Evolutionary conservation across 1,284 basidiomycete species (phyloP).

Genomic region (Coniferiporia sulphurascens): DNA sequence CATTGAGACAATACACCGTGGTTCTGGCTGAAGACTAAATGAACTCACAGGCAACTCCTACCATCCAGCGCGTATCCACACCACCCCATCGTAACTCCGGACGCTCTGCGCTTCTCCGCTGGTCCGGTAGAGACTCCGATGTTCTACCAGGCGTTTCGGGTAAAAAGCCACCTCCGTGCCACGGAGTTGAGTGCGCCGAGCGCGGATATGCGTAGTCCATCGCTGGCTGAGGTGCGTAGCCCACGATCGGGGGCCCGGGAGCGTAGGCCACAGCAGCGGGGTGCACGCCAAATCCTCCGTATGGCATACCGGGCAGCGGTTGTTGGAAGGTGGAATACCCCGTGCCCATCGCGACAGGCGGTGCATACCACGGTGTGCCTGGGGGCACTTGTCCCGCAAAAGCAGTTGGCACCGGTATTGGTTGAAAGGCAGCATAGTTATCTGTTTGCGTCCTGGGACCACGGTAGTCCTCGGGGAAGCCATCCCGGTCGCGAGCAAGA

Average conservation of each 20-base stretch:
- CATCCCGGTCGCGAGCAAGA: neutral
- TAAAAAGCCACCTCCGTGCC: conserved; percentile 12
- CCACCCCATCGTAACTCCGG: neutral
- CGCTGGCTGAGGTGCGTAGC: neutral
- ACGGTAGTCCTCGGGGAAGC: neutral
- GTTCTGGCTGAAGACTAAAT: neutral
- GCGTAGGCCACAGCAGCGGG: neutral
- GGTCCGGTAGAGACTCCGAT: neutral
- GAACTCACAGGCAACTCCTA: conserved; percentile 10
- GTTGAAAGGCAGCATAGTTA: neutral
- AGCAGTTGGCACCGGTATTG: neutral
- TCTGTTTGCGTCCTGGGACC: neutral
- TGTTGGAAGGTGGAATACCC: neutral
- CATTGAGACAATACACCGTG: neutral
- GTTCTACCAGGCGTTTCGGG: conserved; percentile 7
- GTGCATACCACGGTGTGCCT: conserved; percentile 3
- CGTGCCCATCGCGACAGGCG: neutral
- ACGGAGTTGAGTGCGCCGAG: conserved; percentile 10
- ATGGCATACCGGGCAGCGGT: neutral
- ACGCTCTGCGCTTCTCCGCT: neutral
- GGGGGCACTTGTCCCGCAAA: neutral
- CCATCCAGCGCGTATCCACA: conserved; percentile 14
- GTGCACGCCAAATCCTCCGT: neutral
- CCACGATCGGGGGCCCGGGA: neutral
- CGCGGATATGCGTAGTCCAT: neutral